phyloP scores from a whole-genome alignment of 73 alveolate genomes.

The Paramecium primaurelia region DNA sequence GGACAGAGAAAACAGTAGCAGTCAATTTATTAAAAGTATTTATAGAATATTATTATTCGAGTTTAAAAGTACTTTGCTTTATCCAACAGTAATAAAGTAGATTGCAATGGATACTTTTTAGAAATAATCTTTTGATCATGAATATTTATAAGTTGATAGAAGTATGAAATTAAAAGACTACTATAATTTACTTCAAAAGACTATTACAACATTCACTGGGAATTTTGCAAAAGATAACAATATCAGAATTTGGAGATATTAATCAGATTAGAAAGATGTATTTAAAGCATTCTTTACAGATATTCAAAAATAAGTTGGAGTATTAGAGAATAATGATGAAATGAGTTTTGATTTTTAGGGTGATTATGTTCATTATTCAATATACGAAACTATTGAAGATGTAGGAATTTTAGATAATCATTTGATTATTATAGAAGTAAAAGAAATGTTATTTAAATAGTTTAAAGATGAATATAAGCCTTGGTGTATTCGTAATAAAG shows the following conservation, averaged over 20 bases:
- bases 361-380: background rate
- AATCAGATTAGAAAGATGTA: background rate
- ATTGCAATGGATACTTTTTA: background rate
- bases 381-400: constrained; percentile 35
- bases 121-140: background rate
- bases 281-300: background rate
- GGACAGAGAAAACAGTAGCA: background rate
- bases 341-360: background rate
- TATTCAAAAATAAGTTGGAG: background rate
- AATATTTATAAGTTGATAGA: constrained; percentile 38
- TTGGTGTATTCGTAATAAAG: constrained; percentile 35
- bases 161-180: background rate
- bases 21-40: constrained; percentile 31
- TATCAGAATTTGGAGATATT: constrained; percentile 37
- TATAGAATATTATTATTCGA: background rate
- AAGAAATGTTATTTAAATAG: background rate
- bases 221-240: constrained; percentile 6
- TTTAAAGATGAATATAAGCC: background rate
- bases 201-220: background rate
- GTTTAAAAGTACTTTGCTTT: constrained; percentile 1
- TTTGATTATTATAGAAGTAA: constrained; percentile 24
- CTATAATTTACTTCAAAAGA: background rate
- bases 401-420: background rate
- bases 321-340: background rate
- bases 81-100: background rate